Percentiles rank a stretch among this genome's conserved stretches.
Conservation (phyloP, 2,329 filamentous ascomycete genomes). For the Macroventuria anomochaeta region DNA sequence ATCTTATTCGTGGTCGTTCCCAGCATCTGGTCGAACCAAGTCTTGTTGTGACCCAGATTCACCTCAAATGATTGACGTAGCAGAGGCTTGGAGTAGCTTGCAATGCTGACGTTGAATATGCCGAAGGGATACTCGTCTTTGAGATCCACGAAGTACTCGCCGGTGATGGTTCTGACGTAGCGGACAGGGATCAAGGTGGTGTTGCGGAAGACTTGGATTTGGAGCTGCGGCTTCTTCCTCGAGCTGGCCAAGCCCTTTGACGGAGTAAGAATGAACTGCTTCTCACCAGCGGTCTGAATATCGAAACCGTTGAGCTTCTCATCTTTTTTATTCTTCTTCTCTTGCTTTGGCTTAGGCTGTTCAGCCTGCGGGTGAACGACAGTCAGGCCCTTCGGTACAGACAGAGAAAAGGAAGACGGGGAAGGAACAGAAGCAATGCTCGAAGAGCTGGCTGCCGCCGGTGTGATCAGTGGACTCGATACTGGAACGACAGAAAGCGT, state of each 20-base stretch:
- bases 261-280: slow-evolving; percentile 60
- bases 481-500: slow-evolving; percentile 1
- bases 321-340: slow-evolving; percentile 21
- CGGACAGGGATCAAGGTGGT: slow-evolving; percentile 53
- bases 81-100: slow-evolving; percentile 46
- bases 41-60: slow-evolving; percentile 42
- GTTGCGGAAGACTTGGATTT: slow-evolving; percentile 57
- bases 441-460: slow-evolving; percentile 12
- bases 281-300: slow-evolving; percentile 61
- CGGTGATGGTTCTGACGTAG: slow-evolving; percentile 58
- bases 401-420: slow-evolving; percentile 5
- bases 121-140: slow-evolving; percentile 58
- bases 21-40: slow-evolving; percentile 32
- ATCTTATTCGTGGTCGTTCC: slow-evolving; percentile 29
- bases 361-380: slow-evolving; percentile 26
- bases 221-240: slow-evolving; percentile 56
- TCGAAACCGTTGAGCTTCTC: slow-evolving; percentile 55
- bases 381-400: slow-evolving; percentile 13
- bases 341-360: slow-evolving; percentile 15
- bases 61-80: slow-evolving; percentile 45
- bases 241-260: slow-evolving; percentile 52
- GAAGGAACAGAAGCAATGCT: slow-evolving; percentile 1
- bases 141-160: slow-evolving; percentile 60
- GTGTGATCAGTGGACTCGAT: neutral
- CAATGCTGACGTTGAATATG: slow-evolving; percentile 57